Evolutionary conservation across 495 filamentous ascomycete genomes (phyloP).

Genomic region (Hypoxylon fragiforme): DNA sequence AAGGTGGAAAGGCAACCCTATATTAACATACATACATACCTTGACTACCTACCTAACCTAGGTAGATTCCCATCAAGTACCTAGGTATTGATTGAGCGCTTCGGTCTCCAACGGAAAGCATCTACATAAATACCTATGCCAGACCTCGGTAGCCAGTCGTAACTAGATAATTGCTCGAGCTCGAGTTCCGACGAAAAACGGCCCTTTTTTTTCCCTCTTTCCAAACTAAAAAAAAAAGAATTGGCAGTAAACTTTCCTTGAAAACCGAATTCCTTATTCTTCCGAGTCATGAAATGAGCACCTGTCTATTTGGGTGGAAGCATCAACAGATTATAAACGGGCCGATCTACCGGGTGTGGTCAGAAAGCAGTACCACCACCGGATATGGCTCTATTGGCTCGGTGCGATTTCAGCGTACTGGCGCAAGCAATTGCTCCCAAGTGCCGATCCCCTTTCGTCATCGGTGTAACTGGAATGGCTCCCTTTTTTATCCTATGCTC

Average conservation of each 20-base stretch:
- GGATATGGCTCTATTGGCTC: slow-evolving; percentile 28
- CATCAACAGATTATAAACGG: slow-evolving; percentile 15
- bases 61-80: background rate
- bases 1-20: no score
- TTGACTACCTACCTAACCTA: background rate
- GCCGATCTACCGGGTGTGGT: slow-evolving; percentile 26
- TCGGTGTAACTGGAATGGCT: slow-evolving; percentile 14
- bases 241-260: no score
- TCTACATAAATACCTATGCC: no score
- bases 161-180: no score
- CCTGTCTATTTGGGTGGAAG: slow-evolving; percentile 29
- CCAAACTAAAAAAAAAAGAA: no score
- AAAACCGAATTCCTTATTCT: no score
- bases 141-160: no score
- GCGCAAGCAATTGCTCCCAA: slow-evolving; percentile 22
- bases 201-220: no score
- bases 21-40: background rate
- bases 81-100: no score
- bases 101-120: no score
- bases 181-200: no score
- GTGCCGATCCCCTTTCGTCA: slow-evolving; percentile 16
- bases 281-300: slow-evolving; percentile 1
- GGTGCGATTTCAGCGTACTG: slow-evolving; percentile 24
- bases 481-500: no score
- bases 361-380: slow-evolving; percentile 33